Conservation (phyloP, 1,139 yeast species). For the Yamadazyma sp. region DNA sequence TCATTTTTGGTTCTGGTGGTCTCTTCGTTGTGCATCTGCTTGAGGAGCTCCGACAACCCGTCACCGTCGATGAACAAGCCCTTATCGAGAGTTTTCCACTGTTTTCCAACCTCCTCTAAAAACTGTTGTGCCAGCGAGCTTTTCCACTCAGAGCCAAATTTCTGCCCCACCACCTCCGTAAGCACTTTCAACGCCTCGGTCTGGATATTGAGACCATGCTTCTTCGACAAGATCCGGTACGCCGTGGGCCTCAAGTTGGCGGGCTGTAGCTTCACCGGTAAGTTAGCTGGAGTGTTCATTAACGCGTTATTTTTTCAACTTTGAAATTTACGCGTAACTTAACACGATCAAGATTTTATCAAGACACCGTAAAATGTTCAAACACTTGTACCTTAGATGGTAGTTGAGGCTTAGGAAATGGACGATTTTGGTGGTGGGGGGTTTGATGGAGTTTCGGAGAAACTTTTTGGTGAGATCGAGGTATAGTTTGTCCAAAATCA, state of each 20-base stretch:
- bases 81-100: slow-evolving; percentile 87
- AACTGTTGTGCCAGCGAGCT: slow-evolving; percentile 64
- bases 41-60: slow-evolving; percentile 62
- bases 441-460: slow-evolving; percentile 8
- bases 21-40: slow-evolving; percentile 37
- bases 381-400: slow-evolving; percentile 9
- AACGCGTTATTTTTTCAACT: neutral
- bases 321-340: slow-evolving; percentile 13
- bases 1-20: slow-evolving; percentile 1
- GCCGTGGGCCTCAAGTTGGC: slow-evolving; percentile 88
- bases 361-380: slow-evolving; percentile 6
- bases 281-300: slow-evolving; percentile 12
- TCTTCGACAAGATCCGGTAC: slow-evolving; percentile 83
- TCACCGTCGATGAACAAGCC: slow-evolving; percentile 82
- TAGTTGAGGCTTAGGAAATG: slow-evolving; percentile 11
- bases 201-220: slow-evolving; percentile 87
- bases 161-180: slow-evolving; percentile 70
- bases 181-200: slow-evolving; percentile 76
- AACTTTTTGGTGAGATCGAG: slow-evolving; percentile 13
- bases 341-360: slow-evolving; percentile 13
- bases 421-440: slow-evolving; percentile 3
- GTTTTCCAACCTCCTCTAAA: slow-evolving; percentile 73
- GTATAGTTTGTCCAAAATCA: slow-evolving; percentile 12
- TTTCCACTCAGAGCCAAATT: slow-evolving; percentile 87
- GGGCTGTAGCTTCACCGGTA: slow-evolving; percentile 77